Conservation (phyloP, 768 basidiomycete genomes). For the Aureoboletus auriporus region DNA sequence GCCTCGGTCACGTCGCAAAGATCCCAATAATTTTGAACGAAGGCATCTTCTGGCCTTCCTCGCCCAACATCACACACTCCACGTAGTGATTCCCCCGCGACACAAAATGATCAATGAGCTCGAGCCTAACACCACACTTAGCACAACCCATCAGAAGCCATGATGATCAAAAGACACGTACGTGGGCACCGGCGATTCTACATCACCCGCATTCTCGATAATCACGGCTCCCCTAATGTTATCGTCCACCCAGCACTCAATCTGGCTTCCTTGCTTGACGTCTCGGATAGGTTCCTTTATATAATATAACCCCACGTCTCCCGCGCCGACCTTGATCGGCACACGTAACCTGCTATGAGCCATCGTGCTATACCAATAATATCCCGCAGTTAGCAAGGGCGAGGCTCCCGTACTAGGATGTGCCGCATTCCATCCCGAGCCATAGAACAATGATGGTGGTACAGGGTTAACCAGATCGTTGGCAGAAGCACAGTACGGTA, state of each 20-base stretch:
- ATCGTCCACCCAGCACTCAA: conserved; percentile 98
- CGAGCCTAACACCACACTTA: conserved; percentile 45
- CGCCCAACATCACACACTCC: conserved; percentile 84
- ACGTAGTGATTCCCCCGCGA: conserved; percentile 88
- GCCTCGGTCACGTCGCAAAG: conserved; percentile 59
- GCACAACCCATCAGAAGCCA: neutral
- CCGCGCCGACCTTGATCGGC: conserved; percentile 79
- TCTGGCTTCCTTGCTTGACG: conserved; percentile 60
- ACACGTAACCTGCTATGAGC: conserved; percentile 82
- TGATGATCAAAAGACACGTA: conserved; percentile 36
- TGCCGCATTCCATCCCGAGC: conserved; percentile 82
- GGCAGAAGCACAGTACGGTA: conserved; percentile 92
- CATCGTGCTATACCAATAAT: conserved; percentile 92
- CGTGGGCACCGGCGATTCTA: conserved; percentile 60
- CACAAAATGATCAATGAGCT: conserved; percentile 84
- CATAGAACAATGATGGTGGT: conserved; percentile 90
- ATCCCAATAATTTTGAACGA: conserved; percentile 91
- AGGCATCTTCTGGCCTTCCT: conserved; percentile 76
- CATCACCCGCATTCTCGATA: conserved; percentile 73
- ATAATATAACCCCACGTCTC: conserved; percentile 92
- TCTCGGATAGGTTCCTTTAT: conserved; percentile 61
- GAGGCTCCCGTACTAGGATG: conserved; percentile 55
- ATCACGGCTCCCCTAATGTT: conserved; percentile 76
- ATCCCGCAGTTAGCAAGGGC: conserved; percentile 55
- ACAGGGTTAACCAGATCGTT: conserved; percentile 97